Conservation (phyloP, 768 basidiomycete genomes). For the Hortiboletus campestris region DNA sequence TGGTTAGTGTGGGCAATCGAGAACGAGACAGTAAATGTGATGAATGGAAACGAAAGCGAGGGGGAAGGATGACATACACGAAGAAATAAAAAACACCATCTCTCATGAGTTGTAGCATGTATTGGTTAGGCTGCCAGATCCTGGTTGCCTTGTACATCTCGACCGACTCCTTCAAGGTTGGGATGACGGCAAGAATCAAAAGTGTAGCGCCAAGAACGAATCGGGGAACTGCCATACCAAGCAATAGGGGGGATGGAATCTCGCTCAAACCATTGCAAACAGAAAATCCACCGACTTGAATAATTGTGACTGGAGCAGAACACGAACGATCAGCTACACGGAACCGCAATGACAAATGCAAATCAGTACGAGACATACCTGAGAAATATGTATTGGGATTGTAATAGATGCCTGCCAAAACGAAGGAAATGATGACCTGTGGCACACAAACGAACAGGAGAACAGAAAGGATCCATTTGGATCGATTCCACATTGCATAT, state of each 20-base stretch:
- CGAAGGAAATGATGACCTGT: not conserved
- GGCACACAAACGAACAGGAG: not conserved
- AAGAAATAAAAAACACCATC: slow-evolving; percentile 8
- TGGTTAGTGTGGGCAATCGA: not conserved
- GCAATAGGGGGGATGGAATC: not conserved
- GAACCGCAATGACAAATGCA: too few species aligned
- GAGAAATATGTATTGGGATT: not conserved
- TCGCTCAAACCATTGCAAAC: too few species aligned
- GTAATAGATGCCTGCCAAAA: not conserved
- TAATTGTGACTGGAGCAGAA: not conserved
- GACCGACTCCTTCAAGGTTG: not conserved
- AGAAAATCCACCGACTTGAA: not conserved
- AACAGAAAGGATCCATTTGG: not conserved
- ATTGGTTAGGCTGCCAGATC: slow-evolving; percentile 7
- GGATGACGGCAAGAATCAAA: not conserved
- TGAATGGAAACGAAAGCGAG: not conserved
- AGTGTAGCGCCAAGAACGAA: not conserved
- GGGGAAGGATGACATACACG: not conserved
- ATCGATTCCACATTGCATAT: not conserved
- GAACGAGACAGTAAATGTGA: not conserved
- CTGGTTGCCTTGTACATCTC: slow-evolving; percentile 1
- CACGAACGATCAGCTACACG: too few species aligned
- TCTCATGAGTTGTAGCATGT: not conserved
- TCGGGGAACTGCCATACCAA: not conserved
- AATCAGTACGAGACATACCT: not conserved